Evolutionary conservation across 495 filamentous ascomycete genomes (phyloP), one percentile per base, ranked within the genome.

Genomic region (Trichocladium uniseriatum): DNA sequence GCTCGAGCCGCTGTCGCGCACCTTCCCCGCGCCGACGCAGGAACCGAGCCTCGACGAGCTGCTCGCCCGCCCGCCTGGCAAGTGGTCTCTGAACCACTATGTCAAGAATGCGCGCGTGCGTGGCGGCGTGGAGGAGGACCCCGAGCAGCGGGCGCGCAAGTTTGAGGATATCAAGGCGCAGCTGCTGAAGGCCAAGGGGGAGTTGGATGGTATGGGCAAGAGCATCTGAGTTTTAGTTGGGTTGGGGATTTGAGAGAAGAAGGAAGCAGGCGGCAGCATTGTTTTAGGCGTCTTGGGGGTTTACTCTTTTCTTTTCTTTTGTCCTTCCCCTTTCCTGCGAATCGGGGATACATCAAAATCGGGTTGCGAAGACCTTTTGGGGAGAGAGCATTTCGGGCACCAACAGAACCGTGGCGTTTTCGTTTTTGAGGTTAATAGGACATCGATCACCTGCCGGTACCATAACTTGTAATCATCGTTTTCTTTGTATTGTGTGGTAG

Each of bases 1-100:
- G 13, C 38, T 51, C 20, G 64, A 67, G 32, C 24, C 51, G 20
- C 38, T 67, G 49, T 52, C 45, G 32, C 59, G 68, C 13, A 19
- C 57, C 7, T 73, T 63, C 45, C 52, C 57, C 10, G 57, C 65
- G 53, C 70, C 70, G 0, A 28, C 39, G 0, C 36, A 49, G 3
- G 66, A 71, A 40, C 43, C 67, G 15, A 63, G 60, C 38, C 51
- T 75, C 32, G 68, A 65, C 27, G 59, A 65, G 49, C 60, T 72
- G 35, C 65, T 75, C 14, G 62, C 67, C 6, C 65, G 61, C 28
- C 40, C 56, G 51, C 69, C 70, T 0, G 47, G 49, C 32, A 64
- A 60, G 53, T 61, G 60, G 45, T 64, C 65, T 13, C 54, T 72
- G n/a, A 32, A 58, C 39, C 58, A 70, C 56, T 68, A 61, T 31